Base-by-base conservation (phyloP, 257 asterid species). In the Nicotiana benthamiana region DNA sequence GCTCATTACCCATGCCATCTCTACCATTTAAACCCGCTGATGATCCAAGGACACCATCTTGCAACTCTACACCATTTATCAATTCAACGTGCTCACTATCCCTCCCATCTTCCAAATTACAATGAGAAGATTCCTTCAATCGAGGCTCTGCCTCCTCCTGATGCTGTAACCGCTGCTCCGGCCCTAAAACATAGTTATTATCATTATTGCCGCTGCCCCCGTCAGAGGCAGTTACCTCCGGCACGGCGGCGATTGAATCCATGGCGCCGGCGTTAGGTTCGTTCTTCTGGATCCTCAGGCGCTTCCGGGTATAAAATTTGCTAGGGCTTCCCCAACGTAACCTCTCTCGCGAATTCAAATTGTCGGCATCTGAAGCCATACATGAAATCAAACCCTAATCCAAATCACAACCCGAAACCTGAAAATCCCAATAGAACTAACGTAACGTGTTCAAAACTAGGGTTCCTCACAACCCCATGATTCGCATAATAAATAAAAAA, bases 301-400 rank as follows among this genome's bases (percentile, higher is more conserved):
- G 78, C 56, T 75, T 88, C 77, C 95, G 82, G 20, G 86, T 84
- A 82, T 90, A 91, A 65, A 91, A 92, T 82, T 79, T 91, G 60
- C 82, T 70, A 54, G 83, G 79, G 12, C 75, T 88, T 27, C 85
- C 68, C 91, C 89, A 88, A 20, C 86, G 90, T 48, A 76, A 62
- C 54, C 85, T 80, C 62, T 80, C 81, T 61, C 80, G 84, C 83
- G 79, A 82, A 82, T 82, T 81, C 87, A 86, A 81, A 48, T 84
- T 90, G 77, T 83, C 87, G 80, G 6, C 52, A 51, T 79, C 90
- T 52, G 92, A 87, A 87, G 86, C 95, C 95, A 91, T 91, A 87
- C 91, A 86, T 84, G 85, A 82, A 20, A 75, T 20, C 51, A 59
- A 15, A 36, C 34, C 61, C 75, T 22, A 60, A 22, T 16, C 36